These are phyloP conservation scores for Apiospora phragmitis DNA, from an alignment of 2,329 filamentous ascomycete species.

Conservation along the genomic window DNA sequence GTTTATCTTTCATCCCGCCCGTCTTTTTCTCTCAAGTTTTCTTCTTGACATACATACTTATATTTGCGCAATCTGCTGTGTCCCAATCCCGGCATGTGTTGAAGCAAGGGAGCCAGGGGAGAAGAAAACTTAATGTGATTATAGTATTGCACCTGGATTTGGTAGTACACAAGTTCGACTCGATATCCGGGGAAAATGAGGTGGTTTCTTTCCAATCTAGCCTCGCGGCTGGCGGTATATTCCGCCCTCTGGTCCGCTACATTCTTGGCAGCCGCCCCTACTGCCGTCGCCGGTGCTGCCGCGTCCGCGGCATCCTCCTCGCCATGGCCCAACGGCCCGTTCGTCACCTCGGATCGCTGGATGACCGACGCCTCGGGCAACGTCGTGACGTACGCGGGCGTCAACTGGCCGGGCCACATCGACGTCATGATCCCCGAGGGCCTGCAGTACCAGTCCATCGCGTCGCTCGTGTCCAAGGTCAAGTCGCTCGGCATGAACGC, in stretches of 20 bases:
- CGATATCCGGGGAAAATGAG: not conserved
- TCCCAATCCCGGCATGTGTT: not conserved
- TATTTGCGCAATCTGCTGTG: not conserved
- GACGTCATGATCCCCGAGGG: constrained; percentile 68
- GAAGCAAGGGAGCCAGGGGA: not conserved
- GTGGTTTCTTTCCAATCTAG: not conserved
- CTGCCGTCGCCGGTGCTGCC: not conserved
- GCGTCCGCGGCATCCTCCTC: not conserved
- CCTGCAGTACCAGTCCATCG: constrained; percentile 60
- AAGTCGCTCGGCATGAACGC: constrained; percentile 63
- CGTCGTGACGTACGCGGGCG: constrained; percentile 52
- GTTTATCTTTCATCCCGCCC: not conserved
- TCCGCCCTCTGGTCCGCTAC: not conserved
- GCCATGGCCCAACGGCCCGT: constrained; percentile 40
- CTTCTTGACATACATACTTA: not conserved
- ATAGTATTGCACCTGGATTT: too few species aligned
- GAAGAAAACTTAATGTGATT: not conserved
- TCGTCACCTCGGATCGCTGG: constrained; percentile 41
- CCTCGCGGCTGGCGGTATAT: not conserved
- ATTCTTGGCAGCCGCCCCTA: not conserved
- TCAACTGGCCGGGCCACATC: constrained; percentile 62
- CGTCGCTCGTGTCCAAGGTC: constrained; percentile 53
- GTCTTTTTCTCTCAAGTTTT: not conserved
- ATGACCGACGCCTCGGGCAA: constrained; percentile 44
- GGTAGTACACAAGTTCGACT: not conserved